Evolutionary conservation across 2,329 filamentous ascomycete genomes (phyloP).

Genomic region (Hymenotorrendiella dingleyae): DNA sequence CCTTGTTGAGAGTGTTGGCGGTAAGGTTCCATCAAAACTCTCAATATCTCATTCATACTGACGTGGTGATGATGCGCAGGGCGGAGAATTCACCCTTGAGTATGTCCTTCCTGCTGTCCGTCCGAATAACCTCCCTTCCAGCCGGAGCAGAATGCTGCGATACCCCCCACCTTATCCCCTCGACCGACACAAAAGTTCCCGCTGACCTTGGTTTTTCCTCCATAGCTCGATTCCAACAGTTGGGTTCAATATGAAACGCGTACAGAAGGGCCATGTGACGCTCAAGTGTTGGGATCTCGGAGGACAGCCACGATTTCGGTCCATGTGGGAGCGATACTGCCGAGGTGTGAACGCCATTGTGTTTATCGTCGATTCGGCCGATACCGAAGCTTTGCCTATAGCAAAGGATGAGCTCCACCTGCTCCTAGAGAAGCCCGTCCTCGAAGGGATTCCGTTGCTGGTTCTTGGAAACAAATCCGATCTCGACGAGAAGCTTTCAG

Average conservation of each 20-base stretch:
- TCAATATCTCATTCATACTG: slow-evolving; percentile 28
- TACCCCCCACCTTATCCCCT: slow-evolving; percentile 4
- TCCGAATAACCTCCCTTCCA: slow-evolving; percentile 2
- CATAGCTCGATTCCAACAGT: slow-evolving; percentile 93
- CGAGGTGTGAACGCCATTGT: slow-evolving; percentile 96
- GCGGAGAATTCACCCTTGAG: slow-evolving; percentile 98
- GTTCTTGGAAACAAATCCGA: slow-evolving; percentile 98
- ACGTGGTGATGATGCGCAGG: slow-evolving; percentile 49
- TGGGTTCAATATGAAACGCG: slow-evolving; percentile 98
- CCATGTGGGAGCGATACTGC: slow-evolving; percentile 99
- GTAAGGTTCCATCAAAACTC: slow-evolving; percentile 53
- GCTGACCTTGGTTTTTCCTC: slow-evolving; percentile 34
- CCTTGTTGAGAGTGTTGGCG: slow-evolving; percentile 84
- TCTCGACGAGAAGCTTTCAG: slow-evolving; percentile 79
- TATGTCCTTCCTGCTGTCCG: slow-evolving; percentile 49
- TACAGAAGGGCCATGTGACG: slow-evolving; percentile 96
- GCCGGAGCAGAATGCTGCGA: slow-evolving; percentile 8
- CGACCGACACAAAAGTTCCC: slow-evolving; percentile 12
- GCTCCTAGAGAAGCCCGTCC: slow-evolving; percentile 74
- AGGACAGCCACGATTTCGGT: slow-evolving; percentile 91
- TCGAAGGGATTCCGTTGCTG: slow-evolving; percentile 85
- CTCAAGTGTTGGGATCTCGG: slow-evolving; percentile 99
- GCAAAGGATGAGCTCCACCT: slow-evolving; percentile 90
- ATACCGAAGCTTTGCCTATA: slow-evolving; percentile 70
- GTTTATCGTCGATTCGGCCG: slow-evolving; percentile 96